A percentile compares a stretch with the other conserved stretches of the same genome.
Conservation (phyloP, 169 alveolate genomes). For the Cryptosporidium baileyi region DNA sequence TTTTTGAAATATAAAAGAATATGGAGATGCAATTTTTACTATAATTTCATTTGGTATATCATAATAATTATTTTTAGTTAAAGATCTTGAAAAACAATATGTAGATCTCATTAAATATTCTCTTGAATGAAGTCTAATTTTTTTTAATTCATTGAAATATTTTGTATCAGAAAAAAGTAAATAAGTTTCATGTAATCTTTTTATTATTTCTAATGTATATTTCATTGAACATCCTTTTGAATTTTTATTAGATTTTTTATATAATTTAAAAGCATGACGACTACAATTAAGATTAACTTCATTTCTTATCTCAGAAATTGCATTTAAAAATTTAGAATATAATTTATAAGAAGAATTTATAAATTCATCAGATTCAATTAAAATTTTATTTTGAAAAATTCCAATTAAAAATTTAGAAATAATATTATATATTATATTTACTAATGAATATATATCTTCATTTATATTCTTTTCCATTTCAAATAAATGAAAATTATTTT, state of each 20-base stretch:
- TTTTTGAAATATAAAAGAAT: background rate
- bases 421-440: background rate
- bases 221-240: background rate
- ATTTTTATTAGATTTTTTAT: background rate
- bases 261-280: background rate
- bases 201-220: background rate
- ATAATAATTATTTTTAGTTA: background rate
- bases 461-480: background rate
- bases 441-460: constrained; percentile 13
- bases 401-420: background rate
- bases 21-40: background rate
- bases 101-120: constrained; percentile 16
- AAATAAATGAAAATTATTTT: background rate
- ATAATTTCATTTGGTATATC: constrained; percentile 32
- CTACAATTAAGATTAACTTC: constrained; percentile 18
- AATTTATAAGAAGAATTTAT: background rate
- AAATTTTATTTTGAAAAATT: background rate
- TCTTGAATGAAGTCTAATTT: background rate
- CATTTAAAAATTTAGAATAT: background rate
- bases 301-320: background rate
- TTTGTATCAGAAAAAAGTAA: background rate
- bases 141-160: background rate
- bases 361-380: background rate
- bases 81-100: constrained; percentile 9
- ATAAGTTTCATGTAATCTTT: background rate